Conservation (phyloP, 805 yeast species). For the Teunomyces atbi region DNA sequence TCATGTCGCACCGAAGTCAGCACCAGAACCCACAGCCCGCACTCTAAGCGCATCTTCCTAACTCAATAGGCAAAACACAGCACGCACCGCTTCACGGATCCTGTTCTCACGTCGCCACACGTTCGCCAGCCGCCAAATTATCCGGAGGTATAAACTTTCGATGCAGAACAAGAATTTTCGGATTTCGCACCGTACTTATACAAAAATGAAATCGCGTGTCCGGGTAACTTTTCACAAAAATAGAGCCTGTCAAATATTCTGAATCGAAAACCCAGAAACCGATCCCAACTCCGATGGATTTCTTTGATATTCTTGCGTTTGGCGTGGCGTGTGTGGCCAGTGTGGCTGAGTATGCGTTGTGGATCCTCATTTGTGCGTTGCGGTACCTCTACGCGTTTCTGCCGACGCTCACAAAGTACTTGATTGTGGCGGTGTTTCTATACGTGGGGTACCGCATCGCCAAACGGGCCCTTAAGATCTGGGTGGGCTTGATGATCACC, state of each 20-base stretch:
- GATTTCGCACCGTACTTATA: not conserved
- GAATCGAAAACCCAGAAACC: too few species aligned
- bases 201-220: not conserved
- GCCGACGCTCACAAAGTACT: slow-evolving; percentile 10
- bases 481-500: slow-evolving; percentile 20
- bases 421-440: slow-evolving; percentile 12
- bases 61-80: slow-evolving; percentile 37
- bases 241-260: too few species aligned
- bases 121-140: slow-evolving; percentile 29
- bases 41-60: slow-evolving; percentile 29
- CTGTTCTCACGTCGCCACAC: not conserved
- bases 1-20: slow-evolving; percentile 16
- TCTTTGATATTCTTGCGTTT: slow-evolving; percentile 11
- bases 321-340: slow-evolving; percentile 11
- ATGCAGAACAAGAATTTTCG: not conserved
- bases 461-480: slow-evolving; percentile 16
- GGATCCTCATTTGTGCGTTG: slow-evolving; percentile 10
- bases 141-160: slow-evolving; percentile 42
- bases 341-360: slow-evolving; percentile 11
- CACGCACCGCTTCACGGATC: slow-evolving; percentile 20
- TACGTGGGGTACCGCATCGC: slow-evolving; percentile 20
- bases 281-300: not conserved
- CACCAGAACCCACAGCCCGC: slow-evolving; percentile 11
- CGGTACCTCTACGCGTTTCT: not conserved
- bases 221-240: slow-evolving; percentile 27